Evolutionary conservation across 768 basidiomycete species (phyloP).

Genomic region (Cubamyces lactineus): DNA sequence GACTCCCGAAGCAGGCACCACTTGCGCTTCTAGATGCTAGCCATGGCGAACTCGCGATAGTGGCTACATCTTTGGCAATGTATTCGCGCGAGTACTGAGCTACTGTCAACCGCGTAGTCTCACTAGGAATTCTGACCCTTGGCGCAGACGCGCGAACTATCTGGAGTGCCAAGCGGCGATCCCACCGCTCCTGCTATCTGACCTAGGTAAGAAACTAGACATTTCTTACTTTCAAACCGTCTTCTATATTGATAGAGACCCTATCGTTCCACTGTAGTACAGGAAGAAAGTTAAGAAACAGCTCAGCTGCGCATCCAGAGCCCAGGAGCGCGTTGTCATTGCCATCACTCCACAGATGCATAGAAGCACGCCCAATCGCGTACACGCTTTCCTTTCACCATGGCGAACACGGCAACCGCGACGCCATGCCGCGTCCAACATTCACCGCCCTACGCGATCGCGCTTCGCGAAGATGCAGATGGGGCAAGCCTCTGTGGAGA

Average conservation of each 20-base stretch:
- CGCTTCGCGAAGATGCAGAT: too few relatives aligned
- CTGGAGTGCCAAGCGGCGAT: background rate
- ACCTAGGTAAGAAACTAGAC: background rate
- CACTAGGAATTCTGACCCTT: too few relatives aligned
- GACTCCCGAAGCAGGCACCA: background rate
- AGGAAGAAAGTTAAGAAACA: background rate
- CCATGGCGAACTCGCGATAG: too few relatives aligned
- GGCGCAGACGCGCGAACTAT: conserved; percentile 1
- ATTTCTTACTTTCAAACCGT: background rate
- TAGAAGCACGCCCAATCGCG: background rate
- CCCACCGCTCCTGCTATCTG: background rate
- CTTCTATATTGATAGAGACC: background rate
- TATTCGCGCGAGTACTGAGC: too few relatives aligned
- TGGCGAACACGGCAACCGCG: conserved; percentile 7
- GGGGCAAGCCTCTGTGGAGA: too few relatives aligned
- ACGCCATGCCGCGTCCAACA: conserved; percentile 9
- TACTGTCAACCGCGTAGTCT: too few relatives aligned
- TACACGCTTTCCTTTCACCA: background rate
- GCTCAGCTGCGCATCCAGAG: background rate
- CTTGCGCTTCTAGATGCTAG: background rate
- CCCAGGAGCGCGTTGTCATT: background rate
- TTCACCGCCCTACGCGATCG: too few relatives aligned
- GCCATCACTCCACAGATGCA: background rate
- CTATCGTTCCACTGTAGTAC: background rate
- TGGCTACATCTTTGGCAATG: too few relatives aligned